These are phyloP conservation scores for Tetrahymena elliotti DNA, from an alignment of 73 alveolate genomes.

Conservation along the genomic window DNA sequence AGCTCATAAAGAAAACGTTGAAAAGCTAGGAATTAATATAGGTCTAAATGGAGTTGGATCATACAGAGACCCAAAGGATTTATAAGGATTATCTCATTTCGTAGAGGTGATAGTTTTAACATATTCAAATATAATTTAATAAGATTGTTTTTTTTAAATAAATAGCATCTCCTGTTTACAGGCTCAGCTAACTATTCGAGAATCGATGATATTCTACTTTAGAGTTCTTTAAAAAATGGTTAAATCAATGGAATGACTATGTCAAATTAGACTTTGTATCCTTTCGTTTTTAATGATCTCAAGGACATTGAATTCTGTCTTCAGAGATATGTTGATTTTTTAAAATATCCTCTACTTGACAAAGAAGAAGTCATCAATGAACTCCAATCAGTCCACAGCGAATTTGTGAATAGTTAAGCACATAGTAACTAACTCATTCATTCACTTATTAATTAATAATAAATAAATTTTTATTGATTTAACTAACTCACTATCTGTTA, in stretches of 20 bases:
- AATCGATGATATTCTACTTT: neutral
- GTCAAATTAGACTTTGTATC: neutral
- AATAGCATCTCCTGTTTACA: neutral
- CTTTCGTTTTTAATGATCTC: neutral
- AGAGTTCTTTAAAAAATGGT: neutral
- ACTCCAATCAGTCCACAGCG: neutral
- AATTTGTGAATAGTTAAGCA: neutral
- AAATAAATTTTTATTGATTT: too few relatives aligned
- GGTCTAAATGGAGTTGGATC: neutral
- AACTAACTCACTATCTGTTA: too few relatives aligned
- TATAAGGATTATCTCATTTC: neutral
- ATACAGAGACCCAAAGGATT: neutral
- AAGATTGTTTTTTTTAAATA: too few relatives aligned
- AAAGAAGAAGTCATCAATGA: neutral
- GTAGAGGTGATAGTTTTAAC: neutral
- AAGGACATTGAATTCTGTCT: neutral
- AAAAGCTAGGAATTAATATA: neutral
- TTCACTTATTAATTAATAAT: neutral
- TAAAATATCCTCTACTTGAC: neutral
- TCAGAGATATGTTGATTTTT: neutral
- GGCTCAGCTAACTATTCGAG: neutral
- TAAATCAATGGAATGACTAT: neutral
- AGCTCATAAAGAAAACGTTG: neutral
- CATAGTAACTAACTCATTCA: neutral
- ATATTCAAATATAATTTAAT: too few relatives aligned